Evolutionary conservation across 805 yeast species (phyloP), one percentile per base, ranked within the genome.

Genomic region (Allodekkera sacchari): DNA sequence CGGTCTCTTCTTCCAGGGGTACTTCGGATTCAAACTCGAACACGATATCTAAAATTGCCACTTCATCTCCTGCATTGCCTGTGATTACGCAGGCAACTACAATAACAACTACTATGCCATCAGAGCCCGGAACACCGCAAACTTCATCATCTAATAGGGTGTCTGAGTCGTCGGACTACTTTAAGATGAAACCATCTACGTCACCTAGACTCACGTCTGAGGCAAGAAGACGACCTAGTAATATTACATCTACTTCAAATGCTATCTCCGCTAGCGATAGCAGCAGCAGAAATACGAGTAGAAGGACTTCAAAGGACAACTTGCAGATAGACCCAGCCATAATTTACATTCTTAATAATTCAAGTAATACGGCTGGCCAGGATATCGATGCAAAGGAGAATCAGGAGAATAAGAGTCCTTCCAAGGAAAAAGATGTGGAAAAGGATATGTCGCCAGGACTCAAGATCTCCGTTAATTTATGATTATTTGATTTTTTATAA

Each of bases 21-120:
- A 26, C 45, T 12, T 43, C 47, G 0, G n/a, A n/a, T n/a, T n/a
- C n/a, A 30, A 8, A 36, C 27, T 36, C 36, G 11, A 55, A 55
- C 31, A 59, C 59, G 2, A 41, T 51, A 23, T 41, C 39, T 21
- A 45, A 48, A 31, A 41, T 56, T 15, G 42, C 54, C 18, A 32
- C 53, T 7, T 57, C 58, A 1, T 42, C 56, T 1, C 58, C 60
- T 10, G 61, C 61, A 1, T 35, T 56, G 19, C 61, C 61, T 10
- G 54, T 55, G 6, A 54, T 56, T 2, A 55, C 61, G 2, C 57
- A 52, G 25, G 57, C 61, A 11, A 56, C 61, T 2, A 56, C 61
- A 3, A 43, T 49, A 27, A 52, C 48, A 2, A 54, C 58, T 0
- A 43, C 51, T 1, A 42, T 47, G 12, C 40, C 56, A 7, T 41